A percentile compares a stretch with the other conserved stretches of the same genome.
Evolutionary conservation across 2,329 filamentous ascomycete species (phyloP).

Genomic region (Phyllosticta ampelicida): DNA sequence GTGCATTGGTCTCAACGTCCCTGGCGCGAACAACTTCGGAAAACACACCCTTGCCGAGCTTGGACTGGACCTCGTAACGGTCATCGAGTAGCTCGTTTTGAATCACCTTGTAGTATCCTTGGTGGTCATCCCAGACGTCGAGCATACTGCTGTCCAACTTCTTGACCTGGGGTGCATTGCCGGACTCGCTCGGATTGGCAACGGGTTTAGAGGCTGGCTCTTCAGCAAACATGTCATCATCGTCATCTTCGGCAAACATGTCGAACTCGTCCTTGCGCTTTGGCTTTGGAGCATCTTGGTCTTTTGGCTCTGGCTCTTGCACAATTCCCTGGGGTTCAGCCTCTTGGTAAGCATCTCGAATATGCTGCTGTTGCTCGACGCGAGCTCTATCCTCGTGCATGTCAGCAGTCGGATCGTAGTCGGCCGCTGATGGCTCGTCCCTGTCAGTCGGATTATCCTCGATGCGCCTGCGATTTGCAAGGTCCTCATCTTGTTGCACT

Average conservation of each 20-base stretch:
- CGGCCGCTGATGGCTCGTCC: constrained; percentile 79
- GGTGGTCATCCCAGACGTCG: constrained; percentile 69
- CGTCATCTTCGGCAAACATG: constrained; percentile 52
- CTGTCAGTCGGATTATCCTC: constrained; percentile 30
- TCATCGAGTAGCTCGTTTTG: constrained; percentile 81
- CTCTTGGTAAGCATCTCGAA: constrained; percentile 10
- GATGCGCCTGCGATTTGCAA: constrained; percentile 23
- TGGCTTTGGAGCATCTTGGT: constrained; percentile 38
- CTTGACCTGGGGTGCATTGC: constrained; percentile 32
- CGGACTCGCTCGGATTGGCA: constrained; percentile 34
- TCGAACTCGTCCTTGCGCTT: constrained; percentile 46
- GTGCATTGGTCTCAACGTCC: constrained; percentile 52
- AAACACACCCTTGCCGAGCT: constrained; percentile 89
- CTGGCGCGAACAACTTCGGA: constrained; percentile 86
- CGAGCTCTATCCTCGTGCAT: constrained; percentile 74
- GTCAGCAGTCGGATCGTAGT: constrained; percentile 82
- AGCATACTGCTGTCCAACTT: constrained; percentile 56
- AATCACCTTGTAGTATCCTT: constrained; percentile 94
- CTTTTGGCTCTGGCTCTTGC: constrained; percentile 42
- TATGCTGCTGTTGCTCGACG: constrained; percentile 50
- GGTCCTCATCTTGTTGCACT: constrained; percentile 30
- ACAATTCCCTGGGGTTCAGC: constrained; percentile 38
- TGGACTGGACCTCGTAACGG: constrained; percentile 79
- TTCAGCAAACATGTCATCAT: constrained; percentile 86
- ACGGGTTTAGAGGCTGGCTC: constrained; percentile 45